phyloP scores from a whole-genome alignment of 2,329 filamentous ascomycete species.

The Pyricularia grisea region DNA sequence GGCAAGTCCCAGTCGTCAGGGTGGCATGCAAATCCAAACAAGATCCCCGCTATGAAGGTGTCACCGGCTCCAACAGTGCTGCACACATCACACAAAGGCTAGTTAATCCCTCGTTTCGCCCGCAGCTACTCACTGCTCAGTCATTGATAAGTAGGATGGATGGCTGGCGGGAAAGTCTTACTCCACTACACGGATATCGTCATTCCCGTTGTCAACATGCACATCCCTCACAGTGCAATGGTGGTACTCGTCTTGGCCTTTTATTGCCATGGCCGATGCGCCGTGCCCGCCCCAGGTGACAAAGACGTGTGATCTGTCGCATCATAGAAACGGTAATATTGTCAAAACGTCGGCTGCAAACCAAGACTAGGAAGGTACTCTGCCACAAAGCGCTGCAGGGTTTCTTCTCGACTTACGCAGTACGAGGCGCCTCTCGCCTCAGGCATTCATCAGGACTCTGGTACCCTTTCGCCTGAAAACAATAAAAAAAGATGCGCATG shows the following conservation, averaged over 20 bases:
- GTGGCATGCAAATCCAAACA: slow-evolving; percentile 50
- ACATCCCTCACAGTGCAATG: slow-evolving; percentile 30
- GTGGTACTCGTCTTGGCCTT: slow-evolving; percentile 19
- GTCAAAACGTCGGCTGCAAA: not conserved
- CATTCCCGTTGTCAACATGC: slow-evolving; percentile 14
- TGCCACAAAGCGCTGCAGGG: not conserved
- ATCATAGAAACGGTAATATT: slow-evolving; percentile 1
- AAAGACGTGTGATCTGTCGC: slow-evolving; percentile 24
- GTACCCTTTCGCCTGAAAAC: slow-evolving; percentile 21
- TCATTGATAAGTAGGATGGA: not conserved
- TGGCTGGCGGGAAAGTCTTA: slow-evolving; percentile 29
- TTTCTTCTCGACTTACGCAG: slow-evolving; percentile 30
- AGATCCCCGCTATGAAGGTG: slow-evolving; percentile 63
- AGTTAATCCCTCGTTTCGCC: slow-evolving; percentile 3
- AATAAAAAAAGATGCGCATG: not conserved
- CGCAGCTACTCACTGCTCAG: not conserved
- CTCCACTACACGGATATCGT: slow-evolving; percentile 44
- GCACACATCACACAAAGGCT: not conserved
- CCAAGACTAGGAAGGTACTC: not conserved
- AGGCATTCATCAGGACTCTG: slow-evolving; percentile 38
- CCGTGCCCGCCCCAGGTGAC: slow-evolving; percentile 36
- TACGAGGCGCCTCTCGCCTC: slow-evolving; percentile 27
- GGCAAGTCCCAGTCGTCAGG: slow-evolving; percentile 35
- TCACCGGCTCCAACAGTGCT: slow-evolving; percentile 68
- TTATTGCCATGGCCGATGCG: slow-evolving; percentile 34